Base-by-base conservation (phyloP, 176 grass and related monocot genomes). In the Aegilops umbellulata region DNA sequence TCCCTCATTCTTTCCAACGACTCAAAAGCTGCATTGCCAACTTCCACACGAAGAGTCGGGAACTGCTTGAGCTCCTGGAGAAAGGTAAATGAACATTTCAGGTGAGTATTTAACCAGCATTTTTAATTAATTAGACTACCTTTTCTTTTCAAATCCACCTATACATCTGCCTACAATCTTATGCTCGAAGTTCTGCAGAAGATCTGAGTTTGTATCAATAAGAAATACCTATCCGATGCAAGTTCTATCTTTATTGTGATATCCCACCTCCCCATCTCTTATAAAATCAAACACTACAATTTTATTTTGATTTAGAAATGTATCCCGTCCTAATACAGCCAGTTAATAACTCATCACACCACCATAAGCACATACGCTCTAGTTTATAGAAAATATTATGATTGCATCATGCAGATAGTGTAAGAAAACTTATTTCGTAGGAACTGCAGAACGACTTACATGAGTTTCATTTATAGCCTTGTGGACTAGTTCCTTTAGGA, bases 1-100 rank as follows among this genome's bases (percentile, higher is more conserved):
- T 96, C 97, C 81, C 89, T 96, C 97, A 99, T 99, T 90, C 94
- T 91, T 74, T 99, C 97, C 84, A 99, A 89, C 58, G 97, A 96
- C 76, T 99, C 94, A 70, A 99, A 91, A 80, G 97, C 97, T 19
- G 97, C 97, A 75, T 83, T 96, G 65, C 92, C 79, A 63, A 99
- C 94, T 91, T 99, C 97, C 81, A 91, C 90, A 36, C 97, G 94
- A 61, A 99, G 90, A 34, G 94, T 89, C 31, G 97, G 97, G 55
- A 95, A 99, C 77, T 99, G 97, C 80, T 99, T 99, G 82, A 99
- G 69, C 78, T 99, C 97, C 97, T 99, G 94, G 60, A 74, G 25
- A 69, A 62, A 88, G 30, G 30, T 57, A 34, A 7, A 31, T 53
- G 24, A 84, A 61, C 17, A 79, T 20, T 69, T 78, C 39, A 15